These are phyloP conservation scores for Myxozyma monticola DNA, from an alignment of 805 yeast species.

Conservation along the genomic window DNA sequence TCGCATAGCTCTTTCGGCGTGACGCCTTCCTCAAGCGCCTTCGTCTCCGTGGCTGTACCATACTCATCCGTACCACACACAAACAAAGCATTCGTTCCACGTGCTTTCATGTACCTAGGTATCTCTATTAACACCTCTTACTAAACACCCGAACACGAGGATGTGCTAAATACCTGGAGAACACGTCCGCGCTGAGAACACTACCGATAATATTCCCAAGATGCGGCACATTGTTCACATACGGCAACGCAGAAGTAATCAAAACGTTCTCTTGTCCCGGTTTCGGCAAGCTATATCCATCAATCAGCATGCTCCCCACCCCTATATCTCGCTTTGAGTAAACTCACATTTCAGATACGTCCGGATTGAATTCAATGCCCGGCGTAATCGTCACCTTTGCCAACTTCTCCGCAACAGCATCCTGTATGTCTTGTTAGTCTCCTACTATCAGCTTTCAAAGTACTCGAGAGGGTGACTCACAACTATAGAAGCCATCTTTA, in stretches of 20 bases:
- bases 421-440: conserved; percentile 4
- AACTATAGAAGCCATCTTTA: background rate
- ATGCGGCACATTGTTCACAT: conserved; percentile 98
- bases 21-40: conserved; percentile 90
- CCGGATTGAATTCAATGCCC: conserved; percentile 18
- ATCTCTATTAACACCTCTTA: background rate
- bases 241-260: conserved; percentile 95
- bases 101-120: conserved; percentile 74
- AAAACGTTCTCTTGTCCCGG: conserved; percentile 74
- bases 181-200: conserved; percentile 91
- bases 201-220: conserved; percentile 96
- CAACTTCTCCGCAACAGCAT: conserved; percentile 9
- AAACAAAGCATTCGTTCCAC: conserved; percentile 82
- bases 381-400: conserved; percentile 12
- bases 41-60: conserved; percentile 99
- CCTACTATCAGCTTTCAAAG: too few relatives aligned
- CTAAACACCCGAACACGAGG: too few relatives aligned
- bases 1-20: conserved; percentile 88
- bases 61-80: conserved; percentile 98
- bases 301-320: background rate
- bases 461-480: background rate
- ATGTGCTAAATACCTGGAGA: conserved; percentile 63
- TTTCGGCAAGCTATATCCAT: conserved; percentile 52
- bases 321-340: conserved; percentile 5
- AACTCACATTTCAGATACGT: conserved; percentile 20